These are phyloP conservation scores for Wallacemonas sp. DNA, from an alignment of 208 protist species.

Conservation along the genomic window DNA sequence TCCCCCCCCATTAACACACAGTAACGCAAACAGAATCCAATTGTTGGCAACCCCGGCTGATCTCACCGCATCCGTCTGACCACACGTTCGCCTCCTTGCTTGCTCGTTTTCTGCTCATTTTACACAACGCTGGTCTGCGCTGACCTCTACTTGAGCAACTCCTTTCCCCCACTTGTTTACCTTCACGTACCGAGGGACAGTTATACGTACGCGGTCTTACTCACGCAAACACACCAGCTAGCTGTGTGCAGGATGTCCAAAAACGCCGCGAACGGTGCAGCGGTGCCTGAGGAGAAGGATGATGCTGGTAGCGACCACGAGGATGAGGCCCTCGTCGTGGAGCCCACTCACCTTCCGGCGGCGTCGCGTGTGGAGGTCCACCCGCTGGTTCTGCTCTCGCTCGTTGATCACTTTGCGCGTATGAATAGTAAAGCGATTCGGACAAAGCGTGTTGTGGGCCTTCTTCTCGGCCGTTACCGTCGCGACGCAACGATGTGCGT, in stretches of 20 bases:
- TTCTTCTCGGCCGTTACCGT: slow-evolving; percentile 94
- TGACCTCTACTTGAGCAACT: too few relatives aligned
- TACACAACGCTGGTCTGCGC: too few relatives aligned
- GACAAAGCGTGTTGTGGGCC: slow-evolving; percentile 96
- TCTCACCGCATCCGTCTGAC: too few relatives aligned
- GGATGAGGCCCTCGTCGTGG: slow-evolving; percentile 14
- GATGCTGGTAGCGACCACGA: slow-evolving; percentile 5
- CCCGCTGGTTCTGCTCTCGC: slow-evolving; percentile 98
- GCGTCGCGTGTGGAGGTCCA: slow-evolving; percentile 95
- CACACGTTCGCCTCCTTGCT: too few relatives aligned
- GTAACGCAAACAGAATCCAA: too few relatives aligned
- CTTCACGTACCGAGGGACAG: too few relatives aligned
- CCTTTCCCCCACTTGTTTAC: too few relatives aligned
- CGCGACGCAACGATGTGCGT: slow-evolving; percentile 33
- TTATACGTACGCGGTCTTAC: too few relatives aligned
- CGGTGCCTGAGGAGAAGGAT: background rate
- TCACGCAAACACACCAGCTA: too few relatives aligned
- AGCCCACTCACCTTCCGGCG: slow-evolving; percentile 40
- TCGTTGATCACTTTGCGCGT: slow-evolving; percentile 99
- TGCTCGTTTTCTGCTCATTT: too few relatives aligned
- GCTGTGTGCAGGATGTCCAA: slow-evolving; percentile 11
- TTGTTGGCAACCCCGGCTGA: too few relatives aligned
- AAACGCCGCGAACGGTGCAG: background rate
- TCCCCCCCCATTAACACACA: too few relatives aligned
- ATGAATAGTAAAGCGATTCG: slow-evolving; percentile 89